Conservation (phyloP, 495 filamentous ascomycete species). For the Hyphodiscus hymeniophilus region DNA sequence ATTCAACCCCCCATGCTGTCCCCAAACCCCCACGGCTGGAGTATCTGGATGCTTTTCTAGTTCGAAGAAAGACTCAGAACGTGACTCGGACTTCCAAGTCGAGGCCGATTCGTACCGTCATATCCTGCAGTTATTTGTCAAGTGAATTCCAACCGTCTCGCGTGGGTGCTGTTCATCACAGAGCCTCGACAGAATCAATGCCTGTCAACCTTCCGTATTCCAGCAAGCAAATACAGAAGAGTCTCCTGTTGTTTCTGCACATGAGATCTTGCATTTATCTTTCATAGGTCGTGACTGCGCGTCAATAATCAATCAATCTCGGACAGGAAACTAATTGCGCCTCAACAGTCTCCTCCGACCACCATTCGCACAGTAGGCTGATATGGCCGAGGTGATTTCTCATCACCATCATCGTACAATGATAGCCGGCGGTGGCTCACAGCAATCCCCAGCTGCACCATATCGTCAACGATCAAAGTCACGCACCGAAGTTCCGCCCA, state of each 20-base stretch:
- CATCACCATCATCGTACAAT: conserved; percentile 16
- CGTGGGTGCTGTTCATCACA: too few relatives aligned
- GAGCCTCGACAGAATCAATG: too few relatives aligned
- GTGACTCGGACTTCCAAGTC: too few relatives aligned
- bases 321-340: conserved; percentile 9
- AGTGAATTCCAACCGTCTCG: too few relatives aligned
- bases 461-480: conserved; percentile 17
- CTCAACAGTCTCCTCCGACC: conserved; percentile 6
- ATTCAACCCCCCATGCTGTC: conserved; percentile 4
- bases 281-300: not conserved
- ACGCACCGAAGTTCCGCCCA: conserved; percentile 15
- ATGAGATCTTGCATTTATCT: too few relatives aligned
- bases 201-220: too few relatives aligned
- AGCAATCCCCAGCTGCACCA: conserved; percentile 17
- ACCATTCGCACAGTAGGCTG: conserved; percentile 16
- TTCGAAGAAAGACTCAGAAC: too few relatives aligned
- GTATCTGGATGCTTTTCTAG: not conserved
- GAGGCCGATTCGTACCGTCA: too few relatives aligned
- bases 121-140: too few relatives aligned
- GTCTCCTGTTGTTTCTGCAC: too few relatives aligned
- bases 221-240: too few relatives aligned
- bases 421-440: conserved; percentile 12
- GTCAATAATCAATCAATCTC: not conserved
- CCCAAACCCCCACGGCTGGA: not conserved
- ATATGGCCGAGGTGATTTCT: conserved; percentile 27